A percentile compares a stretch with the other conserved stretches of the same genome.
Conservation (phyloP, 192 early-diverging fungal species). For the Rhizophagus sp. region DNA sequence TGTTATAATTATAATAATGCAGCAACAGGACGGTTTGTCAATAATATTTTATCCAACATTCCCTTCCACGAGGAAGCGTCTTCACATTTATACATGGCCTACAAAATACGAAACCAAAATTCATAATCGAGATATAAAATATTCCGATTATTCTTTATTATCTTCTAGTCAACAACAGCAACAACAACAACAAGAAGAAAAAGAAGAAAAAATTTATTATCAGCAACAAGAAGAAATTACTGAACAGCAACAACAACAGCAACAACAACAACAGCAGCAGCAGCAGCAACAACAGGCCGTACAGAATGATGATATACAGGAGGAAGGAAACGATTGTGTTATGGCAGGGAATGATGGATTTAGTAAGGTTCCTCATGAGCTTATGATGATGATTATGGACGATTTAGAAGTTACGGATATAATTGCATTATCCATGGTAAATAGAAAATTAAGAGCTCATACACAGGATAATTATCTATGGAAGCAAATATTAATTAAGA, state of each 20-base stretch:
- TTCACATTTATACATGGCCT: background rate
- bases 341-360: background rate
- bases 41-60: background rate
- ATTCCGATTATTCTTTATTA: background rate
- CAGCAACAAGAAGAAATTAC: background rate
- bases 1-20: background rate
- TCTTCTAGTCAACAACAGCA: too few relatives aligned
- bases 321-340: background rate
- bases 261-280: too few relatives aligned
- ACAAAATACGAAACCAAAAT: background rate
- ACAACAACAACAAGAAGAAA: too few relatives aligned
- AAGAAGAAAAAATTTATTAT: too few relatives aligned
- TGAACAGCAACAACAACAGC: background rate
- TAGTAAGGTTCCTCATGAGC: constrained; percentile 11
- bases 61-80: background rate
- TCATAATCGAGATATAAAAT: background rate
- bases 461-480: constrained; percentile 17
- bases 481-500: background rate
- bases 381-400: constrained; percentile 19
- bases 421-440: constrained; percentile 7
- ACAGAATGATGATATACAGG: background rate
- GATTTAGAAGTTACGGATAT: constrained; percentile 2
- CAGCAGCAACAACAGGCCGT: too few relatives aligned
- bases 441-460: constrained; percentile 11
- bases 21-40: background rate